Evolutionary conservation across 208 protist species (phyloP), one percentile per base, ranked within the genome.

Genomic region (Leishmania mexicana): DNA sequence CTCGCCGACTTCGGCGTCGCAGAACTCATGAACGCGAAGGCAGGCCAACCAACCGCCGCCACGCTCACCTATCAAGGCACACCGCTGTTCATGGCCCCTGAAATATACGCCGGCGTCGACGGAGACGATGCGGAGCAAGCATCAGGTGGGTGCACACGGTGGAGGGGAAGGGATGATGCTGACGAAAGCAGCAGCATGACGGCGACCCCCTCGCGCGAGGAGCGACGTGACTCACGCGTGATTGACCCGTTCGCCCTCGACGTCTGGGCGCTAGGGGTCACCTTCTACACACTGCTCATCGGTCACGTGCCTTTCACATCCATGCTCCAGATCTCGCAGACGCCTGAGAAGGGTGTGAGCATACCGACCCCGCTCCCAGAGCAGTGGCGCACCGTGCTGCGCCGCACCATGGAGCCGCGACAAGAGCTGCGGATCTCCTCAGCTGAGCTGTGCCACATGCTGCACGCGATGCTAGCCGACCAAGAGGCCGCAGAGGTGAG

Each of bases 221-320:
- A 60, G 28, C 38, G 1, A 47, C 54, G 31, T 78, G 75, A 42
- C 70, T 5, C 86, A 62, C 31, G 72, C 79, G 42, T 81, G 60
- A 64, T 83, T 70, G 38, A 98, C 81, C 97, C 94, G 3, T 89
- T 92, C 51, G 86, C 92, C 47, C 88, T 96, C 45, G 96, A 98
- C 75, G 90, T 98, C 70, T 98, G 96, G 95, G 92, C 94, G 6
- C 79, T 95, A 74, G 96, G 96, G 47, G 96, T 98, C 3, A 97
- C 94, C 47, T 85, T 98, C 49, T 98, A 94, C 86, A 89, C 93
- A 31, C 88, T 98, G 78, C 89, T 99, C 21, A 93, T 94, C 58
- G 96, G 96, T 1, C 67, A 53, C 13, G 91, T 99, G 31, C 99
- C 99, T 58, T 99, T 99, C 86, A 67, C 81, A 40, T 81, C 81